A percentile compares a stretch with the other conserved stretches of the same genome.
Evolutionary conservation across 2,329 filamentous ascomycete genomes (phyloP).

Genomic region (Trichoderma pleuroti): DNA sequence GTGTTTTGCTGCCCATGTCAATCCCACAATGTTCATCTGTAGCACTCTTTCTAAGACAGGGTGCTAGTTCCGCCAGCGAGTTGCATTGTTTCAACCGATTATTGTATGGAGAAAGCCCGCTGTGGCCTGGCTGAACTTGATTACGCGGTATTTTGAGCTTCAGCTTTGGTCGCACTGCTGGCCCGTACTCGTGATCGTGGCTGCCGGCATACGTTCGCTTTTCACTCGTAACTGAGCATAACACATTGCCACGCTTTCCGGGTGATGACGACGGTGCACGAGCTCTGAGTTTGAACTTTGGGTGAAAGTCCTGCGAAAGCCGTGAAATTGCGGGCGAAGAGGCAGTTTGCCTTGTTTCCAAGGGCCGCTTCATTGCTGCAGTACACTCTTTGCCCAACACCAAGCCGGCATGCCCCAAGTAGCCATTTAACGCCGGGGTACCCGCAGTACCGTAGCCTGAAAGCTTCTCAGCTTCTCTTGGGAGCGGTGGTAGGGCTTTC

Average conservation of each 20-base stretch:
- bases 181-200: constrained; percentile 17
- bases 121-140: constrained; percentile 19
- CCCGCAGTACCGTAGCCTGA: constrained; percentile 2
- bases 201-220: background rate
- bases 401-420: background rate
- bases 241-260: background rate
- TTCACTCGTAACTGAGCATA: background rate
- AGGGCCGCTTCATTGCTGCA: background rate
- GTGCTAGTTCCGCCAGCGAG: constrained; percentile 31
- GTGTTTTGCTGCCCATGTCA: background rate
- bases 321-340: background rate
- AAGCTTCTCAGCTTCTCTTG: constrained; percentile 27
- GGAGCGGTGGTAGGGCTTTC: constrained; percentile 49
- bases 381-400: background rate
- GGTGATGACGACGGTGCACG: constrained; percentile 23
- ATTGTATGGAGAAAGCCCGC: constrained; percentile 22
- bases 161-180: constrained; percentile 28
- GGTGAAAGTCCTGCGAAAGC: constrained; percentile 18
- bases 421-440: background rate
- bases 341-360: background rate
- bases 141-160: constrained; percentile 33
- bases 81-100: constrained; percentile 33
- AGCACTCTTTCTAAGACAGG: constrained; percentile 21
- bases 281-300: constrained; percentile 31
- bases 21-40: background rate